Conservation (phyloP, 164 flowering plant genomes). For the Sextonia rubra region DNA sequence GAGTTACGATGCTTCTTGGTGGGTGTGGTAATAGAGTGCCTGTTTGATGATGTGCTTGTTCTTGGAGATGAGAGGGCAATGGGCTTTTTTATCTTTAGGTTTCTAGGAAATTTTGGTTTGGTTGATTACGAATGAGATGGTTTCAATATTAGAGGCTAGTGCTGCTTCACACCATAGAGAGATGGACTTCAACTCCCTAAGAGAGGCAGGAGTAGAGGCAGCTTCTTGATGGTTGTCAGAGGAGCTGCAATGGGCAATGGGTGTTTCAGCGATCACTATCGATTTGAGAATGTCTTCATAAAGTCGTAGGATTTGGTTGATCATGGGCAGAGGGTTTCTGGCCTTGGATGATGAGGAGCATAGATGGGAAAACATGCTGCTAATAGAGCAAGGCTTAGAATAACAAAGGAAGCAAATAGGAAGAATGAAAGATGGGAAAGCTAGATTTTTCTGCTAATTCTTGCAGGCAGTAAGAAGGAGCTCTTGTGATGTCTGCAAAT, state of each 20-base stretch:
- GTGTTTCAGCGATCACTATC: slow-evolving; percentile 35
- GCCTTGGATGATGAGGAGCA: slow-evolving; percentile 53
- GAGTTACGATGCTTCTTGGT: slow-evolving; percentile 26
- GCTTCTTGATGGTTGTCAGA: slow-evolving; percentile 5
- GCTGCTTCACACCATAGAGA: slow-evolving; percentile 91
- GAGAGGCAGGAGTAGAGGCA: not conserved
- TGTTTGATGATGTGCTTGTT: slow-evolving; percentile 26
- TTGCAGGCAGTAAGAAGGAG: no score
- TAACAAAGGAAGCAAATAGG: no score
- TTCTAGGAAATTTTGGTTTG: slow-evolving; percentile 16
- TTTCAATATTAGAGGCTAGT: slow-evolving; percentile 71
- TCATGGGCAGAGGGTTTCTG: slow-evolving; percentile 63
- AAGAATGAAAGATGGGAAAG: no score
- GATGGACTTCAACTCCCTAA: slow-evolving; percentile 42
- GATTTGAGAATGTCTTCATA: slow-evolving; percentile 50
- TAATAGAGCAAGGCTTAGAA: not conserved
- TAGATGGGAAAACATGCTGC: slow-evolving; percentile 89
- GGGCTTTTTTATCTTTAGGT: slow-evolving; percentile 7
- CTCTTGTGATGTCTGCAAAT: no score
- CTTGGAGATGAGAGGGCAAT: slow-evolving; percentile 24
- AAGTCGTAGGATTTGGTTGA: slow-evolving; percentile 58
- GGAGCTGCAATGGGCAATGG: slow-evolving; percentile 24
- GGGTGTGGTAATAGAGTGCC: slow-evolving; percentile 24
- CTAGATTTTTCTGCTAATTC: no score
- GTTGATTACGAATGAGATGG: slow-evolving; percentile 49